Evolutionary conservation across 148 eudicot genomes (phyloP).

Genomic region (Vaccinium myrtillus): DNA sequence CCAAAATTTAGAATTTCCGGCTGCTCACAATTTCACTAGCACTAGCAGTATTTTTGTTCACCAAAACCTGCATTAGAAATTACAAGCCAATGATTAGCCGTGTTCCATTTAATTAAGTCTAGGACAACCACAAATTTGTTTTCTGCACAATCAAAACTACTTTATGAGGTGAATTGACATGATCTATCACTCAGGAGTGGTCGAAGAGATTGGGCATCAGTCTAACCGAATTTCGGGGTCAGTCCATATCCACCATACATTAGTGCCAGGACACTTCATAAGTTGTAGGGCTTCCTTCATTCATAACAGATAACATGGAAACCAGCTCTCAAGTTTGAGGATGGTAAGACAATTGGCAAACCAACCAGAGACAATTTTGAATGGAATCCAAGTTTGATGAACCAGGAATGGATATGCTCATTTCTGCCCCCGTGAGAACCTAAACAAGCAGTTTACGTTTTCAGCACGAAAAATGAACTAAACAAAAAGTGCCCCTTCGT

Average conservation of each 20-base stretch:
- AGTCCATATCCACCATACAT: background rate
- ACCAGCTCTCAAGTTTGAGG: background rate
- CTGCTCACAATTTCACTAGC: constrained; percentile 93
- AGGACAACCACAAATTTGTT: background rate
- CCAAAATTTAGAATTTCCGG: constrained; percentile 4
- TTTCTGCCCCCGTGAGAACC: background rate
- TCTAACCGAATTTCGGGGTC: background rate
- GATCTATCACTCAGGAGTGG: background rate
- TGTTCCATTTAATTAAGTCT: background rate
- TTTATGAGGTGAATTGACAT: background rate
- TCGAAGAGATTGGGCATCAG: background rate
- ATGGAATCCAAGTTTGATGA: background rate
- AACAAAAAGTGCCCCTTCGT: background rate
- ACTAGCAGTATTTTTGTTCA: constrained; percentile 91
- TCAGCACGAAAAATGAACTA: background rate
- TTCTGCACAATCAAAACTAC: background rate
- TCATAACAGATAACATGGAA: background rate
- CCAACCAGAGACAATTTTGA: background rate
- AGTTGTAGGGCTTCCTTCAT: background rate
- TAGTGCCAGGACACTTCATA: background rate
- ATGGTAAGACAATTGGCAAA: too few species aligned
- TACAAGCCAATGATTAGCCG: background rate
- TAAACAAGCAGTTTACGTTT: background rate
- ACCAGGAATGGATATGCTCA: constrained; percentile 3
- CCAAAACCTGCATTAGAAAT: constrained; percentile 69